Percentiles rank a stretch among this genome's conserved stretches.
These are phyloP conservation scores for Fusarium chuoi DNA, from an alignment of 2,329 filamentous ascomycete species.

Conservation along the genomic window DNA sequence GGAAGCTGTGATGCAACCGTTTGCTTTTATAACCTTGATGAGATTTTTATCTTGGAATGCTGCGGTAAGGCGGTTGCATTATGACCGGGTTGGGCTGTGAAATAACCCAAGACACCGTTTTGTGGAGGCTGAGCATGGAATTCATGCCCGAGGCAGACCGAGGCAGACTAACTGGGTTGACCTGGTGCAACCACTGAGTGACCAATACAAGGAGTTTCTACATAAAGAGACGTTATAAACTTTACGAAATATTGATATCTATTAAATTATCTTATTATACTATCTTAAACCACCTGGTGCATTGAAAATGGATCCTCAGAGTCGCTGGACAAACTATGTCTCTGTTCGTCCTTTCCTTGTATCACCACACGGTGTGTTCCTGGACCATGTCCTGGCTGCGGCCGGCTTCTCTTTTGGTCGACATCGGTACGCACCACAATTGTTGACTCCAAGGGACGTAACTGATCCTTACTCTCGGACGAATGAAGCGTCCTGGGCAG, in stretches of 20 bases:
- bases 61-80: not conserved
- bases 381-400: not conserved
- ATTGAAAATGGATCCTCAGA: not conserved
- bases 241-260: accelerated
- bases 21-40: accelerated
- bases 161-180: not conserved
- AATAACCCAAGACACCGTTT: not conserved
- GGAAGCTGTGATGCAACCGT: not conserved
- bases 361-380: not conserved
- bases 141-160: not conserved
- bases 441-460: not conserved
- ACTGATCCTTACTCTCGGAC: not conserved
- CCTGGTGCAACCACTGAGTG: not conserved
- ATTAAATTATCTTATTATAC: accelerated
- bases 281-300: not conserved
- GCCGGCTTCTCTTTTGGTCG: not conserved
- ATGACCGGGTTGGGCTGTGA: accelerated
- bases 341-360: not conserved
- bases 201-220: not conserved
- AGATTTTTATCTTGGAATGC: not conserved
- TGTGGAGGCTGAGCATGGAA: not conserved
- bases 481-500: not conserved
- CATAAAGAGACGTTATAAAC: accelerated
- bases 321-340: not conserved
- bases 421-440: not conserved